Evolutionary conservation across 1,284 basidiomycete species (phyloP), one percentile per base, ranked within the genome.

Genomic region (Anthracocystis panici-leucophaei): DNA sequence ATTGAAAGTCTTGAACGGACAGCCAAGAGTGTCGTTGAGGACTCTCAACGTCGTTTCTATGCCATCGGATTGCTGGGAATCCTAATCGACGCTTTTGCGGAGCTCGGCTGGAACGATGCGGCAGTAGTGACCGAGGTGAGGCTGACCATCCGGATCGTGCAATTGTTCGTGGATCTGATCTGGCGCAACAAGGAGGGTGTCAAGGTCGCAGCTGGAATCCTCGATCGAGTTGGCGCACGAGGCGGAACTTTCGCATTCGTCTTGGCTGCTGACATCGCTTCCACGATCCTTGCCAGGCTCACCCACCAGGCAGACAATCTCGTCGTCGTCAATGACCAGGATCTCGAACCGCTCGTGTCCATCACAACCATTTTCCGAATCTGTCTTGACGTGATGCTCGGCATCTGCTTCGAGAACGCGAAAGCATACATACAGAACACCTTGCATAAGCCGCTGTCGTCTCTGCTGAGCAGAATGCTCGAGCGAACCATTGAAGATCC

Each of bases 61-160:
- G n/a, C 56, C 12, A n/a, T 65, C 2, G 42, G 38, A 4, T 20
- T 71, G 31, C 27, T 65, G 7, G 68, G 62, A 5, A 55, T 71
- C 31, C 8, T 57, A 5, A n/a, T 71, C 16, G 68, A 71, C 14
- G 50, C 51, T 3, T 38, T 57, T 14, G 51, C 50, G 3, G 68
- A 58, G 41, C 44, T 65, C 0, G 35, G 14, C 10, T 58, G 49
- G 42, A 10, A 8, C 12, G 38, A 33, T 11, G 25, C 18, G 27
- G 48, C 8, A 29, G 6, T 16, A 9, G 23, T n/a, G 9, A 5
- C 11, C 23, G n/a, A 25, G 8, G 16, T 20, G 7, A 18, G 20
- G 9, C 11, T 54, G 8, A 21, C 25, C 20, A 1, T 2, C 3
- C n/a, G 33, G 1, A 45, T 21, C 5, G 63, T 35, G 12, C 33